Evolutionary conservation across 352 stramenopile genomes (phyloP).

Genomic region (Phytophthora cajani): DNA sequence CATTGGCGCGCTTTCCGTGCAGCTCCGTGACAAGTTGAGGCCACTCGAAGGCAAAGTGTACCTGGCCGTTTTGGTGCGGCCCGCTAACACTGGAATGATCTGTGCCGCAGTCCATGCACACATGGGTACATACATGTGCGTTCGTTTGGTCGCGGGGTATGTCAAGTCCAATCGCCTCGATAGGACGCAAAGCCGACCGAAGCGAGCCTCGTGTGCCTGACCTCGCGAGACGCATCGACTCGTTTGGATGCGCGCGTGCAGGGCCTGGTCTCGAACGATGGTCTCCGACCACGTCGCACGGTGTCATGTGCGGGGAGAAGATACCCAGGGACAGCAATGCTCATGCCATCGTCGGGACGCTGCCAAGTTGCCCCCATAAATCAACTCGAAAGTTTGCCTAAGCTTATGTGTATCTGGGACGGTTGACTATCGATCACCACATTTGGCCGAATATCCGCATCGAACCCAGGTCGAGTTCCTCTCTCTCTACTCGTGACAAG

Average conservation of each 20-base stretch:
- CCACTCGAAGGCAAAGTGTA: neutral
- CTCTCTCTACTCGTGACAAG: neutral
- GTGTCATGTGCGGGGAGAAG: neutral
- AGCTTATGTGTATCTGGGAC: neutral
- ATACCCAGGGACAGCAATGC: neutral
- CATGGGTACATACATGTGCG: neutral
- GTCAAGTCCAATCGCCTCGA: constrained; percentile 19
- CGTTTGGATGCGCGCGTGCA: constrained; percentile 28
- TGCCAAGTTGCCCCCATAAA: neutral
- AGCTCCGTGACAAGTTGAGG: neutral
- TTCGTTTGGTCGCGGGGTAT: neutral
- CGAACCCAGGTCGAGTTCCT: neutral
- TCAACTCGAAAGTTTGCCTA: neutral
- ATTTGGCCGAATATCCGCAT: neutral
- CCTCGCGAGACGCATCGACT: constrained; percentile 23
- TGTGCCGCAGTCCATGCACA: constrained; percentile 3
- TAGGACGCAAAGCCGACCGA: constrained; percentile 10
- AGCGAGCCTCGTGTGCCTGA: constrained; percentile 18
- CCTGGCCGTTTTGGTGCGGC: neutral
- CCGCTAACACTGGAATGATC: constrained; percentile 18
- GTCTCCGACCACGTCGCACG: constrained; percentile 9
- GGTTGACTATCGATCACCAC: neutral
- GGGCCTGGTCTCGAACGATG: constrained; percentile 8
- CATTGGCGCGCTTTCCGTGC: neutral
- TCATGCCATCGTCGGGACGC: constrained; percentile 1